A percentile compares a stretch with the other conserved stretches of the same genome.
Evolutionary conservation across 1,139 yeast species (phyloP).

Genomic region (Saccharomyces pastorianus): DNA sequence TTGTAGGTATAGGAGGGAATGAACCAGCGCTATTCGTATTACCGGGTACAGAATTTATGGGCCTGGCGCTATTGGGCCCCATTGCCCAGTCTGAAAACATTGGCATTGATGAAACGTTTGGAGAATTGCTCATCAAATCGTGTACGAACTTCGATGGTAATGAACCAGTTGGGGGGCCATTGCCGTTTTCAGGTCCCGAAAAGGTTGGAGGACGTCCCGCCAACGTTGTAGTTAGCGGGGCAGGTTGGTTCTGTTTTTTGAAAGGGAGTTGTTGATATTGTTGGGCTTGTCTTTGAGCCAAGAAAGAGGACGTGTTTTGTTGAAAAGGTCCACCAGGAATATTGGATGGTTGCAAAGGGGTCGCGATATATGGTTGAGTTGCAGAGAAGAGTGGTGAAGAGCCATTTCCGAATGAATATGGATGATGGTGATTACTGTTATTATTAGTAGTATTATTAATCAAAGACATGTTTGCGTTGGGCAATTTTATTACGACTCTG

Average conservation of each 20-base stretch:
- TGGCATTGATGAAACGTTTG: conserved; percentile 22
- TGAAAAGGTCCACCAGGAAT: neutral
- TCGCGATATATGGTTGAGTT: conserved; percentile 14
- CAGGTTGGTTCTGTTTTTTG: neutral
- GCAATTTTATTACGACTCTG: neutral
- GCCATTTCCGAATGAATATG: conserved; percentile 1
- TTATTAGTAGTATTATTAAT: neutral
- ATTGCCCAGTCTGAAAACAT: conserved; percentile 32
- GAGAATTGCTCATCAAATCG: conserved; percentile 30
- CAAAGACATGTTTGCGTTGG: neutral
- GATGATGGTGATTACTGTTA: neutral
- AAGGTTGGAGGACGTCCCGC: neutral
- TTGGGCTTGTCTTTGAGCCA: neutral
- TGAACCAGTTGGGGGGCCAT: conserved; percentile 18
- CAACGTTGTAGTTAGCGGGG: neutral
- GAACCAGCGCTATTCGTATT: neutral
- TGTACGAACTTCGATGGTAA: conserved; percentile 29
- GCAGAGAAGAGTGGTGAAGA: conserved; percentile 11
- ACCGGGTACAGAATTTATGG: neutral
- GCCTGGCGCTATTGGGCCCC: conserved; percentile 8
- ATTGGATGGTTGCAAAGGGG: conserved; percentile 10
- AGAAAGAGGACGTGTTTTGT: neutral
- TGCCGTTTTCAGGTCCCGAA: neutral
- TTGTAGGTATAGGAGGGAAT: neutral
- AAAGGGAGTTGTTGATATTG: neutral